Conservation (phyloP, 2,329 filamentous ascomycete genomes). For the Elsinoe arachidis region DNA sequence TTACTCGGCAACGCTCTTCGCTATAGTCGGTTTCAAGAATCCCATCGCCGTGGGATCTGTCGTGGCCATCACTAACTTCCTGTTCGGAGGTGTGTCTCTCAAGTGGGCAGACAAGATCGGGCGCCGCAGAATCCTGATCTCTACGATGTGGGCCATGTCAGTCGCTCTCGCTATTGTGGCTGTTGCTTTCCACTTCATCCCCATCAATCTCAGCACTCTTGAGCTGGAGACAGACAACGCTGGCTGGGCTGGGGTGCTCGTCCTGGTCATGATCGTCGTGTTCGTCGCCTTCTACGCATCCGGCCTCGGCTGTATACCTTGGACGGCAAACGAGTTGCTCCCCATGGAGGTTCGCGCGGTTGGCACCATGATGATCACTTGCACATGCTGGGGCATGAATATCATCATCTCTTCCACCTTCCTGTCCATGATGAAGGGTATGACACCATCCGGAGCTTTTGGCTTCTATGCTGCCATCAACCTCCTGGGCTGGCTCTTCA, state of each 20-base stretch:
- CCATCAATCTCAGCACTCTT: constrained; percentile 36
- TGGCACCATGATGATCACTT: constrained; percentile 42
- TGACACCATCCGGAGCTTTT: constrained; percentile 43
- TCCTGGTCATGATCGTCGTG: constrained; percentile 37
- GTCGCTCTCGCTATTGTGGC: constrained; percentile 35
- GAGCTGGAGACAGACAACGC: constrained; percentile 25
- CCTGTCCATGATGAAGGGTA: constrained; percentile 42
- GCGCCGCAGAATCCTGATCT: constrained; percentile 37
- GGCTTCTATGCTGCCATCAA: constrained; percentile 46
- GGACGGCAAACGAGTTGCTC: constrained; percentile 41
- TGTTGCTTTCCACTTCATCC: constrained; percentile 40
- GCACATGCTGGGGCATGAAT: constrained; percentile 37
- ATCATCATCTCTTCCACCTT: constrained; percentile 45
- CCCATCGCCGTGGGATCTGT: constrained; percentile 40
- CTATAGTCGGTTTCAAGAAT: constrained; percentile 43
- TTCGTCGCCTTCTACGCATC: constrained; percentile 38
- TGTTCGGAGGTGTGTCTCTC: constrained; percentile 43
- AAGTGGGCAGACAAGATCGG: constrained; percentile 40
- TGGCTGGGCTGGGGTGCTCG: constrained; percentile 26
- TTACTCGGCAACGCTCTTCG: constrained; percentile 36
- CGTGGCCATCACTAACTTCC: constrained; percentile 40
- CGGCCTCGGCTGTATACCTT: constrained; percentile 40
- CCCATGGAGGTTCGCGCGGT: constrained; percentile 43
- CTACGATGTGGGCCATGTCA: constrained; percentile 39
- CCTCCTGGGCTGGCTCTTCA: constrained; percentile 36